Evolutionary conservation across 352 stramenopile genomes (phyloP).

Genomic region (Pythium pectinolyticum): DNA sequence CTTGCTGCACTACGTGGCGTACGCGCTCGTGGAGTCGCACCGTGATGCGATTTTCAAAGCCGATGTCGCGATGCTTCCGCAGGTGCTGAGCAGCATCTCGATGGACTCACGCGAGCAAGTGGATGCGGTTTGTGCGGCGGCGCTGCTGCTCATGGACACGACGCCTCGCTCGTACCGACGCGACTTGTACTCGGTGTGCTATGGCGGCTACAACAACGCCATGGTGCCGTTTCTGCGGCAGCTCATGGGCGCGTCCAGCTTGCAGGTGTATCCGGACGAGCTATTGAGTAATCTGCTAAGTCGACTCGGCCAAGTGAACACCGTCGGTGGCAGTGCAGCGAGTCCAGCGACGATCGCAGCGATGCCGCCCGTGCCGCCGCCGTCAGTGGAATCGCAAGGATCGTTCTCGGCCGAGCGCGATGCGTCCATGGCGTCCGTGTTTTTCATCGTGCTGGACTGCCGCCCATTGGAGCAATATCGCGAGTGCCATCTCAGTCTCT

Average conservation of each 20-base stretch:
- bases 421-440: constrained; percentile 45
- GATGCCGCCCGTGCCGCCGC: constrained; percentile 1
- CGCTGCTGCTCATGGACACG: constrained; percentile 53
- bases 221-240: constrained; percentile 73
- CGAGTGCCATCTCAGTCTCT: constrained; percentile 80
- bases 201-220: constrained; percentile 64
- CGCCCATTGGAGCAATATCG: constrained; percentile 71
- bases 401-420: constrained; percentile 42
- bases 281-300: constrained; percentile 74
- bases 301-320: constrained; percentile 33
- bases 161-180: constrained; percentile 80
- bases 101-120: constrained; percentile 60
- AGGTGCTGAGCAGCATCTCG: constrained; percentile 76
- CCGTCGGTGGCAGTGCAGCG: too few species aligned
- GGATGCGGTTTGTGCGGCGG: constrained; percentile 51
- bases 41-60: constrained; percentile 57
- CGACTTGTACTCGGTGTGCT: constrained; percentile 83
- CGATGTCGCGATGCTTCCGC: constrained; percentile 77
- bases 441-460: constrained; percentile 86
- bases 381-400: constrained; percentile 3
- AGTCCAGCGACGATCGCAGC: constrained; percentile 20
- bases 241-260: constrained; percentile 67
- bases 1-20: constrained; percentile 88
- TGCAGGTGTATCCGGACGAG: constrained; percentile 85
- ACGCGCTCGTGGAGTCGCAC: constrained; percentile 71